Conservation (phyloP, 139 green algal species). For the Chlamydomonas incerta region DNA sequence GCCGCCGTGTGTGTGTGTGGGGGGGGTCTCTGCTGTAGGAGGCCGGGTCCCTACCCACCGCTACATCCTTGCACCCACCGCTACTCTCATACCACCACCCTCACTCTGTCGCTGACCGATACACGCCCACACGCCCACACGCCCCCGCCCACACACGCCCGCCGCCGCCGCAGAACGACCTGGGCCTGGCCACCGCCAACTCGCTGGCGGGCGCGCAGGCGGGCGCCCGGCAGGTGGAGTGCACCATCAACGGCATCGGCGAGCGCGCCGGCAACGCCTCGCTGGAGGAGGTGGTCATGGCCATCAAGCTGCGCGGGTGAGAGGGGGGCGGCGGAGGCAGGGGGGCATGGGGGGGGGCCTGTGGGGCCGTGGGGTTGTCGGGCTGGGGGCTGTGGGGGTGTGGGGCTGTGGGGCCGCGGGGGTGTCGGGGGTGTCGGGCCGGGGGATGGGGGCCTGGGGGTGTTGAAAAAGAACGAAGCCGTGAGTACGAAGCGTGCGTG, state of each 20-base stretch:
- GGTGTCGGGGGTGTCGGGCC: not conserved
- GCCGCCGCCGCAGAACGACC: slow-evolving; percentile 96
- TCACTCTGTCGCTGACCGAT: no score
- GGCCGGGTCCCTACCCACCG: no score
- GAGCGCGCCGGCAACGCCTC: slow-evolving; percentile 97
- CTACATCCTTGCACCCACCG: no score
- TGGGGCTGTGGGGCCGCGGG: not conserved
- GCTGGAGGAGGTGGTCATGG: slow-evolving; percentile 97
- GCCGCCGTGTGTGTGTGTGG: no score
- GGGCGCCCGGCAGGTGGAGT: slow-evolving; percentile 93
- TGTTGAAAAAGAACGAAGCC: no score
- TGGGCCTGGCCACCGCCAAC: slow-evolving; percentile 97
- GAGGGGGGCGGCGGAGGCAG: not conserved
- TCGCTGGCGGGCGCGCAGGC: slow-evolving; percentile 84
- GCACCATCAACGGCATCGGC: slow-evolving; percentile 99
- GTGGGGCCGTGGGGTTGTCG: not conserved
- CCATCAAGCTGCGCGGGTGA: slow-evolving; percentile 86
- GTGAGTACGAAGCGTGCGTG: no score
- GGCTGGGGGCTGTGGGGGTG: no score
- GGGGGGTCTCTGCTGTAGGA: no score
- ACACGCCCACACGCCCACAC: not conserved
- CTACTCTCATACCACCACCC: no score
- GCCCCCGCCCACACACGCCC: no score
- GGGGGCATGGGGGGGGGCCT: not conserved
- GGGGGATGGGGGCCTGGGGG: no score